A percentile compares a stretch with the other conserved stretches of the same genome.
Evolutionary conservation across 169 alveolate species (phyloP).

Genomic region (Babesia caballi): DNA sequence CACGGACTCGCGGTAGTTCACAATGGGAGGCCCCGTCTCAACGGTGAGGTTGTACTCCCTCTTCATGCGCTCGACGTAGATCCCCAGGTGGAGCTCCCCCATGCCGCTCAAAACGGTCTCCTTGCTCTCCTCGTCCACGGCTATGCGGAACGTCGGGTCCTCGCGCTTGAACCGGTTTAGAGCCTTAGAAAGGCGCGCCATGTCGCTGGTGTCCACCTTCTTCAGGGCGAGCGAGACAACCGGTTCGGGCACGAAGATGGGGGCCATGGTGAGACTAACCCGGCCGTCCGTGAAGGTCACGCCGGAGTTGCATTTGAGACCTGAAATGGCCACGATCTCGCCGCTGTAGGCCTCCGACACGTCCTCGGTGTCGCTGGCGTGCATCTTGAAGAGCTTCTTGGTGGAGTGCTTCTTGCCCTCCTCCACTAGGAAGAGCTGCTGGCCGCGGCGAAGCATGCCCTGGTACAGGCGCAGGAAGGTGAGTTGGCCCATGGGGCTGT

Average conservation of each 20-base stretch:
- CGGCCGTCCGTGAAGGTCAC: conserved; percentile 88
- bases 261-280: conserved; percentile 69
- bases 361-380: conserved; percentile 91
- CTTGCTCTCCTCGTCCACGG: conserved; percentile 86
- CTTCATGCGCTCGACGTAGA: conserved; percentile 91
- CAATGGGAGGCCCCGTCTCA: conserved; percentile 90
- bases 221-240: conserved; percentile 89
- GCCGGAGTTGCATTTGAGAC: conserved; percentile 90
- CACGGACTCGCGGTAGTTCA: conserved; percentile 90
- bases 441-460: conserved; percentile 77
- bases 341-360: conserved; percentile 90
- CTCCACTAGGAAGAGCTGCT: conserved; percentile 41
- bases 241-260: conserved; percentile 92
- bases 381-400: conserved; percentile 87
- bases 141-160: conserved; percentile 92
- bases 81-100: conserved; percentile 93
- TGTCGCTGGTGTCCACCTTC: conserved; percentile 68
- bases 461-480: conserved; percentile 90
- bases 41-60: conserved; percentile 87
- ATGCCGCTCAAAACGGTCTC: conserved; percentile 91
- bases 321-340: conserved; percentile 94
- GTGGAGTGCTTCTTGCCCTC: conserved; percentile 70
- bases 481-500: conserved; percentile 85
- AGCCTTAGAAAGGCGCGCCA: conserved; percentile 85
- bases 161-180: conserved; percentile 87